phyloP scores from a whole-genome alignment of 2,329 filamentous ascomycete species.

The Fusarium sulawesiense region DNA sequence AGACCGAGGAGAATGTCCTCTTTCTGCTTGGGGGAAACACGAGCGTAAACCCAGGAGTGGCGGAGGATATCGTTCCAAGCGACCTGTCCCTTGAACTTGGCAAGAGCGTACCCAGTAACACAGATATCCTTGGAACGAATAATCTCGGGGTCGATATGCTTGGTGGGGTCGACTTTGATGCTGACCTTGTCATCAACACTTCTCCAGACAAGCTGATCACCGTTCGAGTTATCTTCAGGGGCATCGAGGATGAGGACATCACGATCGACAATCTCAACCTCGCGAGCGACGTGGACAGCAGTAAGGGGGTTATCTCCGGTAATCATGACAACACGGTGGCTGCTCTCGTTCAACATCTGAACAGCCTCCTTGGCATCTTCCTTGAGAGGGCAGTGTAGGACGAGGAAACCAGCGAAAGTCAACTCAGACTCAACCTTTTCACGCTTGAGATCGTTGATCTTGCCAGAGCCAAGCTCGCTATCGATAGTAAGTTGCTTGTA shows the following conservation, averaged over 20 bases:
- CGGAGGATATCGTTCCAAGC: constrained; percentile 83
- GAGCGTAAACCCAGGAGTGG: constrained; percentile 96
- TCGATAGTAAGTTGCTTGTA: constrained; percentile 92
- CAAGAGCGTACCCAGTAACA: constrained; percentile 92
- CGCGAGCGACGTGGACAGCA: constrained; percentile 91
- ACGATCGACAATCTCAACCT: constrained; percentile 97
- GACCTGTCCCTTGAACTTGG: constrained; percentile 84
- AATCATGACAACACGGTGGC: constrained; percentile 98
- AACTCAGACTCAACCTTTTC: constrained; percentile 89
- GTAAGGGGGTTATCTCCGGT: constrained; percentile 98
- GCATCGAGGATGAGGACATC: constrained; percentile 95
- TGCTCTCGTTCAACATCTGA: constrained; percentile 98
- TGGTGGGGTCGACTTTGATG: constrained; percentile 85
- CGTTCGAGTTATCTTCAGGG: constrained; percentile 86
- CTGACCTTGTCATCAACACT: constrained; percentile 91
- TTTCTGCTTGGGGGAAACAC: constrained; percentile 98
- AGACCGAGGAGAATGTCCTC: constrained; percentile 97
- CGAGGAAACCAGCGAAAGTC: constrained; percentile 92
- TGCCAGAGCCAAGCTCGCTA: constrained; percentile 81
- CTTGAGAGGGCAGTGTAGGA: constrained; percentile 94
- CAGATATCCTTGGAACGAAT: constrained; percentile 90
- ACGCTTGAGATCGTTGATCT: constrained; percentile 93
- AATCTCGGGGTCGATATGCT: constrained; percentile 84
- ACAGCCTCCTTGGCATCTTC: constrained; percentile 95
- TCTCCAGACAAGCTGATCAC: constrained; percentile 89